phyloP scores from a whole-genome alignment of 345 rosid species.

The Noccaea bulbosa region DNA sequence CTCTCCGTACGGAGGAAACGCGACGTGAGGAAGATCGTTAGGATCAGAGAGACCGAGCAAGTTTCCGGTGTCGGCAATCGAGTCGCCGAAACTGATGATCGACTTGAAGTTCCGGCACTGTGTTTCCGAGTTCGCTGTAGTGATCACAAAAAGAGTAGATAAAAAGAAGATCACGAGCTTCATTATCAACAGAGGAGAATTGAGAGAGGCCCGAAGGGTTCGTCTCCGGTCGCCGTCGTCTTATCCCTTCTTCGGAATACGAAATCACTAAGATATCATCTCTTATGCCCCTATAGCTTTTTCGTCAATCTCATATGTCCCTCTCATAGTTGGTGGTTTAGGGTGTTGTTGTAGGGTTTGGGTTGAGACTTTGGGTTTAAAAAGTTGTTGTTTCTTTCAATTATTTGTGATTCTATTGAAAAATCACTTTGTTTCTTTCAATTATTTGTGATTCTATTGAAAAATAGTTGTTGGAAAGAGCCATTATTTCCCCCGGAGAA shows the following conservation, averaged over 20 bases:
- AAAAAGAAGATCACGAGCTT: constrained; percentile 7
- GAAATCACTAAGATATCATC: no score
- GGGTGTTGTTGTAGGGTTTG: no score
- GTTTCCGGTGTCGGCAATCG: constrained; percentile 62
- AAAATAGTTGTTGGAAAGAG: no score
- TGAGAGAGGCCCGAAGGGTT: background rate
- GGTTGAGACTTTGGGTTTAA: no score
- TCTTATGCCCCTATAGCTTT: no score
- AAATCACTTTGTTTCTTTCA: no score
- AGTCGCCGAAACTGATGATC: constrained; percentile 65
- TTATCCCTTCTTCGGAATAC: background rate
- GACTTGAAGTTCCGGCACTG: constrained; percentile 33
- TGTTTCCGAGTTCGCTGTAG: background rate
- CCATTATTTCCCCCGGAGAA: no score
- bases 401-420: no score
- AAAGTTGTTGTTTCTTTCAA: no score
- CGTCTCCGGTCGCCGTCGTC: background rate
- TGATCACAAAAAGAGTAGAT: constrained; percentile 7
- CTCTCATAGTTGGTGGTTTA: no score
- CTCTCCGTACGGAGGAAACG: constrained; percentile 52
- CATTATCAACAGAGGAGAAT: constrained; percentile 7
- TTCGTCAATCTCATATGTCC: no score
- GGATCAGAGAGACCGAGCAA: constrained; percentile 25
- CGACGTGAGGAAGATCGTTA: constrained; percentile 26
- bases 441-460: no score